Conservation (phyloP, 495 filamentous ascomycete species). For the Xylaria telfairii region DNA sequence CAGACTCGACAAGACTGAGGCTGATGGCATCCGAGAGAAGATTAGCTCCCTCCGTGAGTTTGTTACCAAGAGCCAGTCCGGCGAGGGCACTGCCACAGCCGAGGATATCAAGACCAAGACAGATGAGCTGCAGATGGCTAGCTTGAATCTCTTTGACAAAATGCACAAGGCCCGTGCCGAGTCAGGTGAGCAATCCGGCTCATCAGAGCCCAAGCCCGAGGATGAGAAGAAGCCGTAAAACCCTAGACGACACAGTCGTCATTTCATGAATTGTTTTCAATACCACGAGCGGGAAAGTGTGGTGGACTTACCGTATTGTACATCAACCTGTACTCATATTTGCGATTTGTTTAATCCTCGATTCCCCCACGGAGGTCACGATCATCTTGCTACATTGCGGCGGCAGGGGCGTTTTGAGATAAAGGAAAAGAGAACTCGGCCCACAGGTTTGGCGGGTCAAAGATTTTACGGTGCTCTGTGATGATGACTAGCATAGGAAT, state of each 20-base stretch:
- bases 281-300: conserved; percentile 39
- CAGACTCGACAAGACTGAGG: conserved; percentile 95
- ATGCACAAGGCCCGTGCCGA: conserved; percentile 95
- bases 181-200: conserved; percentile 54
- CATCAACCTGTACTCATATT: conserved; percentile 55
- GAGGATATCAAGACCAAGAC: conserved; percentile 97
- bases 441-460: conserved; percentile 31
- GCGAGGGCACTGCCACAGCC: conserved; percentile 82
- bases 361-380: conserved; percentile 43
- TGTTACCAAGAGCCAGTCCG: conserved; percentile 91
- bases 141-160: conserved; percentile 98
- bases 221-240: conserved; percentile 58
- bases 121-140: conserved; percentile 94
- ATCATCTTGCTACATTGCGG: conserved; percentile 35
- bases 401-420: conserved; percentile 58
- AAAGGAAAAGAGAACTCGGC: conserved; percentile 43
- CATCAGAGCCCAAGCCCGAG: conserved; percentile 84
- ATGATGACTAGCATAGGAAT: conserved; percentile 37
- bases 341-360: conserved; percentile 34
- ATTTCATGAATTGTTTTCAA: conserved; percentile 32
- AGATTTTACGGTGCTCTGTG: conserved; percentile 33
- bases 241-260: conserved; percentile 29
- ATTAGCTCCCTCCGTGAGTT: conserved; percentile 87
- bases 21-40: conserved; percentile 91
- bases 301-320: conserved; percentile 41